Base-by-base conservation (phyloP, 345 rosid species). In the Salix dunnii region DNA sequence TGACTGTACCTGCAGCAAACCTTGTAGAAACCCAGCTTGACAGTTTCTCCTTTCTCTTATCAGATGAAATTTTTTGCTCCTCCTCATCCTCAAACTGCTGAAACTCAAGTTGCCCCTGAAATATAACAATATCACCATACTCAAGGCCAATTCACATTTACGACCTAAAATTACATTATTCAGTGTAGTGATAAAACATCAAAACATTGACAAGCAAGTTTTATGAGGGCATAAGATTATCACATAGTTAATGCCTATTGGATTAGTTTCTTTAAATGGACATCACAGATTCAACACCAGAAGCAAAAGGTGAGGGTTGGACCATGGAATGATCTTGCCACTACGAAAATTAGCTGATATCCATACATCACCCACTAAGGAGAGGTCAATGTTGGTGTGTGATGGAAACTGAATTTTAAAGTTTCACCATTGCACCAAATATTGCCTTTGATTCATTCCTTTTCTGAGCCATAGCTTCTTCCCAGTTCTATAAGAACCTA, bases 1-100 rank as follows among this genome's bases (percentile, higher is more conserved):
- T 86, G 76, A 64, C 77, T 49, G 74, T 70, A 62, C 81, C 81
- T 73, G 85, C 42, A 68, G 78, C 80, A 83, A 31, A 72, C 70
- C 75, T 8, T 25, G 30, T 78, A 72, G 77, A 66, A 69, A 61
- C 28, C 63, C 31, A 71, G 17, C 76, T 82, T 28, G 82, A 66
- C 49, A 43, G 36, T n/a, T 51, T 79, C 69, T 69, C 85, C 78
- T 70, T 75, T 70, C 74, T 49, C 53, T 66, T 68, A 71, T 42
- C 77, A 83, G 81, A 78, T 33, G 43, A 10, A 49, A 1, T 60
- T 68, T 63, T 40, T 40, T 75, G 73, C 72, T 62, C 70, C 30
- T 60, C 73, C 61, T 65, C 75, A 79, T 72, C 85, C 23, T 27
- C 83, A 65, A 72, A 36, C 46, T 73, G 60, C 66, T 78, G 78